Conservation (phyloP, 2,329 filamentous ascomycete species). For the Oidium heveae region DNA sequence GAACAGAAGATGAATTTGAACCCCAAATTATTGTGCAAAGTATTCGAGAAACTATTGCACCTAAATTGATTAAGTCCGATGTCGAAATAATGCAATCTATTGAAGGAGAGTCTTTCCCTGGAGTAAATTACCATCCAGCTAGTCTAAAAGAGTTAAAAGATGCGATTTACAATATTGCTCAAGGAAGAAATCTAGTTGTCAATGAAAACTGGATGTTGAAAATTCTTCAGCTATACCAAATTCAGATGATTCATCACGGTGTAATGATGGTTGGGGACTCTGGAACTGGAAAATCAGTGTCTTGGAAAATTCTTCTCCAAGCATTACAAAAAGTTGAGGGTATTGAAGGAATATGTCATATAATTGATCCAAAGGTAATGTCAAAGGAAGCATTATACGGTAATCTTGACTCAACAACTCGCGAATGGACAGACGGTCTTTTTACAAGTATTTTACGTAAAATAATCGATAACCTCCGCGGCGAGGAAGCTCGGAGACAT, state of each 20-base stretch:
- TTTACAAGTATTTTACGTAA: slow-evolving; percentile 96
- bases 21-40: slow-evolving; percentile 98
- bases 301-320: slow-evolving; percentile 80
- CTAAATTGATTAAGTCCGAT: slow-evolving; percentile 83
- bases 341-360: slow-evolving; percentile 81
- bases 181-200: slow-evolving; percentile 65
- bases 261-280: slow-evolving; percentile 99
- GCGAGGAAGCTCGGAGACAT: slow-evolving; percentile 86
- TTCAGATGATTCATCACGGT: slow-evolving; percentile 92
- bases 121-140: slow-evolving; percentile 76
- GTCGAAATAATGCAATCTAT: slow-evolving; percentile 70
- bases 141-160: slow-evolving; percentile 56
- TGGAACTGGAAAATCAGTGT: slow-evolving; percentile 86
- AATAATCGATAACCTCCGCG: slow-evolving; percentile 94
- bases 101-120: slow-evolving; percentile 70
- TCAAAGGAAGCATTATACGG: slow-evolving; percentile 95
- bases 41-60: slow-evolving; percentile 90
- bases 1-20: slow-evolving; percentile 53
- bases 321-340: slow-evolving; percentile 78
- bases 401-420: slow-evolving; percentile 82
- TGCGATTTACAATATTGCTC: slow-evolving; percentile 61
- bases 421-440: slow-evolving; percentile 95
- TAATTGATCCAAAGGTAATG: slow-evolving; percentile 99
- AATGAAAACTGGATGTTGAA: slow-evolving; percentile 96
- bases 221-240: slow-evolving; percentile 88